A percentile compares a stretch with the other conserved stretches of the same genome.
Evolutionary conservation across 2,329 filamentous ascomycete species (phyloP).

Genomic region (Penicillium griseofulvum): DNA sequence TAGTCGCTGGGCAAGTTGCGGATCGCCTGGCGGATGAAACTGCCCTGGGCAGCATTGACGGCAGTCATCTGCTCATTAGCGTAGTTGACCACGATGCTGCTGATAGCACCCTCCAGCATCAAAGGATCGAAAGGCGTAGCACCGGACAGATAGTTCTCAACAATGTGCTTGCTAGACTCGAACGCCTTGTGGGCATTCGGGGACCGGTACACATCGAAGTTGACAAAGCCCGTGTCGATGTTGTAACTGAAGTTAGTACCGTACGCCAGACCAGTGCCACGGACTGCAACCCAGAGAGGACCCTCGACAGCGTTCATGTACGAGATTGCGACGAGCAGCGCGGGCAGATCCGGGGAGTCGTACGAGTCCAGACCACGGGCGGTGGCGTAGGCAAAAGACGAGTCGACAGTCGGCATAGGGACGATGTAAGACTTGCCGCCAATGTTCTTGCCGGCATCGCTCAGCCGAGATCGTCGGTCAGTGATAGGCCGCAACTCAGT

Average conservation of each 20-base stretch:
- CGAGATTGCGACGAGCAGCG: constrained; percentile 80
- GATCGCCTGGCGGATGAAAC: constrained; percentile 79
- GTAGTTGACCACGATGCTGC: constrained; percentile 78
- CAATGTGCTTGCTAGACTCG: constrained; percentile 68
- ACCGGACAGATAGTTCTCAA: constrained; percentile 72
- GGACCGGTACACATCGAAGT: constrained; percentile 85
- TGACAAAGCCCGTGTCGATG: constrained; percentile 73
- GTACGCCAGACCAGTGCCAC: constrained; percentile 90
- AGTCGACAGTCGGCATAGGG: constrained; percentile 89
- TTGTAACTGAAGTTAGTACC: constrained; percentile 77
- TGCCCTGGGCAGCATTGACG: constrained; percentile 74
- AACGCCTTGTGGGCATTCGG: constrained; percentile 88
- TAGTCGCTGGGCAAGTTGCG: constrained; percentile 73
- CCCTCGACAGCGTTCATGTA: constrained; percentile 94
- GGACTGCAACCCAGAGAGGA: constrained; percentile 88
- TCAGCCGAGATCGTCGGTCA: constrained; percentile 68
- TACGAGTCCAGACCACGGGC: constrained; percentile 72
- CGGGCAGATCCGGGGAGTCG: constrained; percentile 72
- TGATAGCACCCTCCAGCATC: constrained; percentile 85
- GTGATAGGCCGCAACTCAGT: constrained; percentile 67
- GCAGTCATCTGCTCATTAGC: constrained; percentile 88
- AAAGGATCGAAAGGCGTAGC: constrained; percentile 70
- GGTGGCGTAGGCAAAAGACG: constrained; percentile 78
- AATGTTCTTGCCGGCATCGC: constrained; percentile 68
- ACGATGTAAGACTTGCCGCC: constrained; percentile 76